Conservation (phyloP, 768 basidiomycete species). For the Rhodotorula toruloides region DNA sequence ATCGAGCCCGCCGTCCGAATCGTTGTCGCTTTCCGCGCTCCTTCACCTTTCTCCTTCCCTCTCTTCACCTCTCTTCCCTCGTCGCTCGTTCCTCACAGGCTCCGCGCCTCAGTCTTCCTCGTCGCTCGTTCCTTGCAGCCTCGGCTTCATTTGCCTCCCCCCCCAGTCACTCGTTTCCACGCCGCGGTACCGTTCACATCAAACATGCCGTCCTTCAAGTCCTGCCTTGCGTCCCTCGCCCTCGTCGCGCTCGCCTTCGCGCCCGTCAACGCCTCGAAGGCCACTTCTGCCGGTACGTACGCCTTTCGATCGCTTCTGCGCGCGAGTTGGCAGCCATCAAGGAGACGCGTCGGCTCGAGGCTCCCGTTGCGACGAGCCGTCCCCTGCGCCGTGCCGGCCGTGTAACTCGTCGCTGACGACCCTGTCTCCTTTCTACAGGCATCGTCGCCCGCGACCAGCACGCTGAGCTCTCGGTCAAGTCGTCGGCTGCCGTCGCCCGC, state of each 20-base stretch:
- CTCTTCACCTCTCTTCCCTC: too few species aligned
- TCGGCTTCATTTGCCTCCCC: not conserved
- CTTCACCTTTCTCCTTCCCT: too few species aligned
- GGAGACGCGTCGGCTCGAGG: not conserved
- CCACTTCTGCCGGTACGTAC: not conserved
- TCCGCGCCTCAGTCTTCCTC: too few species aligned
- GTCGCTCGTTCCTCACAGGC: not conserved
- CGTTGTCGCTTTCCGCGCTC: too few species aligned
- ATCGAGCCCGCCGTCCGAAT: too few species aligned
- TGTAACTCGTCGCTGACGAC: not conserved
- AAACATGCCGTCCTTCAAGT: constrained; percentile 33
- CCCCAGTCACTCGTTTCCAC: constrained; percentile 9
- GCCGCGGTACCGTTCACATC: not conserved
- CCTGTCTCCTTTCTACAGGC: not conserved
- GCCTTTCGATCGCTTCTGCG: too few species aligned
- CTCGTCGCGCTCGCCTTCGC: constrained; percentile 33
- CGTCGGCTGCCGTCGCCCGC: constrained; percentile 26
- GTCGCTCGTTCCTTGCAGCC: not conserved
- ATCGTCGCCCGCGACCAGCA: too few species aligned
- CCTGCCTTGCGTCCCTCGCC: constrained; percentile 31
- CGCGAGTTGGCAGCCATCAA: too few species aligned
- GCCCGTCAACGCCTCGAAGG: constrained; percentile 24
- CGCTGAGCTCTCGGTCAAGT: not conserved
- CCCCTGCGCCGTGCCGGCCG: too few species aligned
- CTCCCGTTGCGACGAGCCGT: not conserved